phyloP scores from a whole-genome alignment of 1,139 yeast genomes.

The Kazachstania sp. region DNA sequence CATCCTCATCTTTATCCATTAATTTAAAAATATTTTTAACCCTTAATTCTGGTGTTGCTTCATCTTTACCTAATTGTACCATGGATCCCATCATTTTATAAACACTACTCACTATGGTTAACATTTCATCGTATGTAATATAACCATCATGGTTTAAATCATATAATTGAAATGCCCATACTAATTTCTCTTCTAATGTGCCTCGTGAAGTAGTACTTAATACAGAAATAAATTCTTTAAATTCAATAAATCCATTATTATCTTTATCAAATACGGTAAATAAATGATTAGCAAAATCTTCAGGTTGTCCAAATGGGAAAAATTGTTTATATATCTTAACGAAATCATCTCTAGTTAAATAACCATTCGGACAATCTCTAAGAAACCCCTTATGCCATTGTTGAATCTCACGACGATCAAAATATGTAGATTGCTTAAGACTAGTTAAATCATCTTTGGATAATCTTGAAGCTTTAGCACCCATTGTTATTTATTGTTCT shows the following conservation, averaged over 20 bases:
- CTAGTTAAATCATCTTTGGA: slow-evolving; percentile 84
- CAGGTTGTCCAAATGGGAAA: slow-evolving; percentile 97
- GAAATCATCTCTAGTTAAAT: slow-evolving; percentile 78
- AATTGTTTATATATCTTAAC: slow-evolving; percentile 89
- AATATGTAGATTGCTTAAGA: slow-evolving; percentile 78
- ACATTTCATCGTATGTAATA: slow-evolving; percentile 68
- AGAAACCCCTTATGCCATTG: slow-evolving; percentile 97
- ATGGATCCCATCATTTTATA: slow-evolving; percentile 94
- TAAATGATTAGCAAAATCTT: slow-evolving; percentile 79
- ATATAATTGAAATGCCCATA: slow-evolving; percentile 81
- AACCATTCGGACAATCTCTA: slow-evolving; percentile 91
- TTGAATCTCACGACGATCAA: slow-evolving; percentile 87
- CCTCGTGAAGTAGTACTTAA: slow-evolving; percentile 87
- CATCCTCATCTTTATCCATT: slow-evolving; percentile 63
- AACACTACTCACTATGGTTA: slow-evolving; percentile 70
- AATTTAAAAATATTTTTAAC: slow-evolving; percentile 70
- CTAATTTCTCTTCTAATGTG: slow-evolving; percentile 71
- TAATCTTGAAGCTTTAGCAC: slow-evolving; percentile 86
- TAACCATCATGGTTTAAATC: slow-evolving; percentile 74
- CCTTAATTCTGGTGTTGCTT: slow-evolving; percentile 82
- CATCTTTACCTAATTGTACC: slow-evolving; percentile 89
- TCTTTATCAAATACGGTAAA: slow-evolving; percentile 86
- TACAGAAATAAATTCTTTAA: slow-evolving; percentile 86
- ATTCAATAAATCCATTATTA: slow-evolving; percentile 73
- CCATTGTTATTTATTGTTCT: slow-evolving; percentile 70